Evolutionary conservation across 805 yeast species (phyloP), one percentile per base, ranked within the genome.

Genomic region (Suhomyces sp.): DNA sequence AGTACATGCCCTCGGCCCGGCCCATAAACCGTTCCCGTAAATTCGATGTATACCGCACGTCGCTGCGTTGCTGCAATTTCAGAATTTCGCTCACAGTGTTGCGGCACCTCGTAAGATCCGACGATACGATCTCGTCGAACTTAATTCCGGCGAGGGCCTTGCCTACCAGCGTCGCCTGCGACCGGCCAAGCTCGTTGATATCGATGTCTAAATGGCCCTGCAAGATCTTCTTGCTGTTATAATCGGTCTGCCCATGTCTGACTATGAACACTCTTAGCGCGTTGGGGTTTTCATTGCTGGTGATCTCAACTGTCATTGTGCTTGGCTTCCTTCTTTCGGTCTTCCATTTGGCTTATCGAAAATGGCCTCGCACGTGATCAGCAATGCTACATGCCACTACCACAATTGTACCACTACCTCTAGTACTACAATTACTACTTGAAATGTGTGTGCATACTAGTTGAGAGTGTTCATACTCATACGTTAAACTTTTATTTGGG

Each of bases 221-320:
- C 37, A 89, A 67, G 46, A 86, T 85, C 67, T 83, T 85, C 49
- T 78, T 63, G 37, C 77, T 75, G 63, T 89, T 89, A 66, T 85
- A 84, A 51, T 84, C 84, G 0, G 97, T 89, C 64, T 87, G 94
- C 1, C 96, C 97, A 60, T 89, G 97, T 60, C 97, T 80, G 4
- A 89, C 81, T 4, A 89, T 65, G 57, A 86, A 85, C 2, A 87
- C 60, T 22, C 87, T 71, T 1, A 81, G 63, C 7, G 67, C 57
- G 4, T 64, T 56, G 3, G 66, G 60, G 56, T 77, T 75, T 1
- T 59, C 57, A 57, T 78, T 80, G 39, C 63, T 54, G 1, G 49
- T 50, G 17, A 33, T 10, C 21, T 33, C 40, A 12, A 56, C 50
- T 9, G 67, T 63, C 67, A 63, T 63, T 12, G 8, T 25, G 27